Base-by-base conservation (phyloP, 768 basidiomycete species). In the Lentinus tigrinus region DNA sequence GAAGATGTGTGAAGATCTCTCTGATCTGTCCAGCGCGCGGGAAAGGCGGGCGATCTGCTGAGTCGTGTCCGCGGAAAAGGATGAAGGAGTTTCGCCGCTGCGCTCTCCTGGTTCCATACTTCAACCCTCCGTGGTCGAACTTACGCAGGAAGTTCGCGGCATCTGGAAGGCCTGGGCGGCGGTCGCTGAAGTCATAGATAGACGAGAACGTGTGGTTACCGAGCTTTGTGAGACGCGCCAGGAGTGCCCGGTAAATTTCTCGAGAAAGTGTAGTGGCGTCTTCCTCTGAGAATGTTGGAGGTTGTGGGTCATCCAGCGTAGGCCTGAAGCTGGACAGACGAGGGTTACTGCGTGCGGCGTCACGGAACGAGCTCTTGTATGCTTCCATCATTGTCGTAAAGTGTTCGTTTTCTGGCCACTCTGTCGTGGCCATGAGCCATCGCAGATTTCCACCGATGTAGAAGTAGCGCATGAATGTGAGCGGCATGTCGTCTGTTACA, bases 401-500 rank as follows among this genome's bases (percentile, higher is more conserved):
- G 1, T 23, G 39, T 1, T 13, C 3, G 3, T 13, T 8, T 7
- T 52, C 52, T 4, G 52, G 52, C 52, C 52, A 52, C 10, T 40
- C 40, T 2, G 26, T 28, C 14, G 23, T n/a, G 2, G 49, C 4
- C 49, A 50, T 50, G 6, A 50, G n/a, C 49, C 31, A 37, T 21
- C 34, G 31, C 2, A 50, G 2, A 19, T 50, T 50, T n/a, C n/a
- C 19, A 2, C 49, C 49, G 7, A 50, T 36, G n/a, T 50, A 50
- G 36, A 50, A 50, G 11, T 50, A 50, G 4, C 34, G n/a, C 49
- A 50, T 50, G 34, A 50, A 50, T 34, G 49, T 50, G 9, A 50
- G 36, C 3, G 49, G 34, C 34, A 50, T 50, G 19, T 36, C 49
- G 23, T 38, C 49, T 50, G n/a, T n/a, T n/a, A n/a, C n/a, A n/a